Evolutionary conservation across 352 stramenopile species (phyloP), one percentile per base, ranked within the genome.

Genomic region (Heterotrichella gracilis): DNA sequence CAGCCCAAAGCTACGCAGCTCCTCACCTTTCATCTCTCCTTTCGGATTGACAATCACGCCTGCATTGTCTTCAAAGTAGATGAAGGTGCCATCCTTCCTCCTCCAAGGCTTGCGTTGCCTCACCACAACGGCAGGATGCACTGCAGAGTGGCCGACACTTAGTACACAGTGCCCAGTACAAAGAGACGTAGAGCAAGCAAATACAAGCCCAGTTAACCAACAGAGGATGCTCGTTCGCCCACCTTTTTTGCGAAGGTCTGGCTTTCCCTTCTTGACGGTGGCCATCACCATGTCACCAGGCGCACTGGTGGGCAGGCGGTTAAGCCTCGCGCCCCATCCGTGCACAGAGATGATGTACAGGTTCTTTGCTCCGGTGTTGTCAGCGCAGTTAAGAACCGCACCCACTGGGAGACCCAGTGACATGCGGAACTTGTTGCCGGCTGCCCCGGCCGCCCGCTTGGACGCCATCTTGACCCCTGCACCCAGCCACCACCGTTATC

Each of bases 21-120:
- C n/a, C n/a, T n/a, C n/a, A n/a, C n/a, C 93, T 85, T 99, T 99
- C 93, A 99, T 99, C 82, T 99, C 93, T 76, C 93, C 93, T 87
- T 99, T 99, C 72, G 93, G 93, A 84, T 99, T 99, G 69, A 99
- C 93, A 78, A 99, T 99, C 41, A 99, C 93, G 79, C 92, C 93
- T 69, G 93, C 93, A 82, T 95, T 98, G 82, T 99, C 85, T 78
- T 99, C 93, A 76, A 99, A 99, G 82, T 98, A 96, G 78, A 99
- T 95, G 82, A 96, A 98, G 24, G 96, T 85, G 73, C 93, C 93
- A 79, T 98, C 91, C 82, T 95, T 96, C 78, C 93, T 89, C 76
- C 92, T 82, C 86, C 93, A 99, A 67, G 88, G 82, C 83, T 98
- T 99, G 80, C 93, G 86, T 85, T 99, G 92, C 77, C 93, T 81